These are phyloP conservation scores for Ceratocystis smalleyi DNA, from an alignment of 2,329 filamentous ascomycete genomes.

Conservation along the genomic window DNA sequence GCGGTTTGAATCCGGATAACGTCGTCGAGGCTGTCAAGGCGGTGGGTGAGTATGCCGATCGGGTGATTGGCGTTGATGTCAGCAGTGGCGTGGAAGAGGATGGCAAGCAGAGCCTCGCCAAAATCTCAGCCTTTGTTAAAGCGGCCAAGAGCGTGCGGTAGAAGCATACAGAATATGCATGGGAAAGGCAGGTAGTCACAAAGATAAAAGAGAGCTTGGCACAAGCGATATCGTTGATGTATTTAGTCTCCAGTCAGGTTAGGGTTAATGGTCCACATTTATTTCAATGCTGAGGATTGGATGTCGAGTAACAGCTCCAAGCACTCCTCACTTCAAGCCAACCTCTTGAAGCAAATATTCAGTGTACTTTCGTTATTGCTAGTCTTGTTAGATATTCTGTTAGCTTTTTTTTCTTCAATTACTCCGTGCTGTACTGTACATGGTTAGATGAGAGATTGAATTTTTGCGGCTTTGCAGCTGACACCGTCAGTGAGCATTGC, in stretches of 20 bases:
- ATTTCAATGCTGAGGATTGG: not conserved
- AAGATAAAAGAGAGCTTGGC: not conserved
- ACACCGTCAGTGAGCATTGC: not conserved
- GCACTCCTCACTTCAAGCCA: too few species aligned
- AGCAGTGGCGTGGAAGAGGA: conserved; percentile 84
- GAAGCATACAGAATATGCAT: too few species aligned
- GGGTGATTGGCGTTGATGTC: conserved; percentile 74
- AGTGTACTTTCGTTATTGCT: too few species aligned
- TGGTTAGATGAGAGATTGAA: not conserved
- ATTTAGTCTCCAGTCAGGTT: not conserved
- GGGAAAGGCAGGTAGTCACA: not conserved
- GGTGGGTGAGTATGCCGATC: conserved; percentile 40
- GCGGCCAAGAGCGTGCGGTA: conserved; percentile 50
- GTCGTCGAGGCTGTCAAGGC: conserved; percentile 50
- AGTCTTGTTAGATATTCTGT: too few species aligned
- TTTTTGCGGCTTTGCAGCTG: not conserved
- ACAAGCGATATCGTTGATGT: not conserved
- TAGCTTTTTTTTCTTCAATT: too few species aligned
- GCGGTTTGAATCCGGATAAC: conserved; percentile 68
- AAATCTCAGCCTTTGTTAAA: conserved; percentile 66
- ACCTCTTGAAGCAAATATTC: too few species aligned
- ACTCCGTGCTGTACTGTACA: too few species aligned
- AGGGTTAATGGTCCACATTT: not conserved
- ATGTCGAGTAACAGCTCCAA: not conserved
- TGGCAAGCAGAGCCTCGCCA: conserved; percentile 64